phyloP scores from a whole-genome alignment of 768 basidiomycete genomes.

The Lentinus tigrinus region DNA sequence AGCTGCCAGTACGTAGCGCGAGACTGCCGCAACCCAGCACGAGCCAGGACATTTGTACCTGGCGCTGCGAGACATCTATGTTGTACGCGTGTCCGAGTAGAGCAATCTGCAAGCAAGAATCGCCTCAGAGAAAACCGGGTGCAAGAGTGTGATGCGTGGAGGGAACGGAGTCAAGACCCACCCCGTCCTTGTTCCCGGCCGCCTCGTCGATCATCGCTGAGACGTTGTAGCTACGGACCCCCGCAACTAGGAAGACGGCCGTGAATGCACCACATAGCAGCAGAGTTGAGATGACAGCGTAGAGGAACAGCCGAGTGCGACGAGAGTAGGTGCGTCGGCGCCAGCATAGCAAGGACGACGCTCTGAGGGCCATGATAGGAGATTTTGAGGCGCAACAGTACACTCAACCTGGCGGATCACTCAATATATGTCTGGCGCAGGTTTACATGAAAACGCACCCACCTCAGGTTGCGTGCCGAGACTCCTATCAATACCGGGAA shows the following conservation, averaged over 20 bases:
- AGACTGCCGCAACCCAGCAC: slow-evolving; percentile 19
- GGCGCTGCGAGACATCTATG: slow-evolving; percentile 14
- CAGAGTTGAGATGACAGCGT: background rate
- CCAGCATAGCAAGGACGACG: background rate
- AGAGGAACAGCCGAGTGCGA: background rate
- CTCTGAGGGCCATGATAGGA: background rate
- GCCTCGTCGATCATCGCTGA: background rate
- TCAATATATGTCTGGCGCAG: no score
- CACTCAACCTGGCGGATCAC: no score
- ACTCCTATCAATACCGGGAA: no score
- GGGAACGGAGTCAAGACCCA: background rate
- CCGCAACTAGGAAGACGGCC: background rate
- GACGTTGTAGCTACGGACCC: background rate
- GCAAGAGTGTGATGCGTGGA: background rate
- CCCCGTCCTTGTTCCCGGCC: background rate
- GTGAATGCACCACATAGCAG: background rate
- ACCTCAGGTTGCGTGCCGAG: no score
- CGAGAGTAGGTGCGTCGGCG: background rate
- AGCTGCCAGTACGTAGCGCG: background rate
- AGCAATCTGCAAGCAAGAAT: slow-evolving; percentile 2
- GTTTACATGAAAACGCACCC: no score
- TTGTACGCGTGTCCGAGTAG: slow-evolving; percentile 22
- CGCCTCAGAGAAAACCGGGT: background rate
- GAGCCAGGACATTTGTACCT: slow-evolving; percentile 20
- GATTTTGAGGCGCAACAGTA: no score